Evolutionary conservation across 805 yeast species (phyloP), one percentile per base, ranked within the genome.

Genomic region (Kodamaea neixiangensis): DNA sequence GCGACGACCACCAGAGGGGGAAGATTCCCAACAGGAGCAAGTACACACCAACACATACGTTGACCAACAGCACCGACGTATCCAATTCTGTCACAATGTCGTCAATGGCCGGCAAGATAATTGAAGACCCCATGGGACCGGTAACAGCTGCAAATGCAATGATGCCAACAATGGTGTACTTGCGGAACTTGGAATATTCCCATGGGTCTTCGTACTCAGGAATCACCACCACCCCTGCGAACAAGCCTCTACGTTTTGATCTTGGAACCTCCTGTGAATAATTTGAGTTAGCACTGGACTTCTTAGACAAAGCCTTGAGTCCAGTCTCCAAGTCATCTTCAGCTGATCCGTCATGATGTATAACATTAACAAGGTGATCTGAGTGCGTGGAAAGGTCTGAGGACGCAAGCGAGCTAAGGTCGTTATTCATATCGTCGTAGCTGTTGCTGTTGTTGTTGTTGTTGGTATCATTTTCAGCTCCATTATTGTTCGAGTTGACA

Each of bases 61-160:
- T 89, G 20, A 89, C 89, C 59, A 80, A 74, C 22, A 83, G 70
- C 1, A 77, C 78, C 3, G 80, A 60, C 0, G 96, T 85, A 40
- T 83, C 42, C 14, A 87, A 74, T 15, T 80, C 82, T 0, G 57
- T 54, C 3, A 78, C 77, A 39, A 89, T 77, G 48, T 81, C 79
- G 31, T 80, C 80, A 17, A 88, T 79, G 0, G 94, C 93, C 0
- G 97, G 97, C 46, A 87, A 78, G 60, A 89, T 75, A 46, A 89
- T 87, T 0, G 94, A 85, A 0, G 94, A 85, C 10, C 94, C 96
- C 94, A 89, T 87, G 5, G 97, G 96, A 0, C 96, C 96, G 48
- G 87, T 78, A 63, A 86, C 70, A 1, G 92, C 87, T 5, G 92
- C 91, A 51, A 80, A 69, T 0, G 93, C 92, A 45, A 89, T 81